Percentiles rank a stretch among this genome's conserved stretches.
phyloP scores from a whole-genome alignment of 768 basidiomycete species.

The Tylopilus intermedius region DNA sequence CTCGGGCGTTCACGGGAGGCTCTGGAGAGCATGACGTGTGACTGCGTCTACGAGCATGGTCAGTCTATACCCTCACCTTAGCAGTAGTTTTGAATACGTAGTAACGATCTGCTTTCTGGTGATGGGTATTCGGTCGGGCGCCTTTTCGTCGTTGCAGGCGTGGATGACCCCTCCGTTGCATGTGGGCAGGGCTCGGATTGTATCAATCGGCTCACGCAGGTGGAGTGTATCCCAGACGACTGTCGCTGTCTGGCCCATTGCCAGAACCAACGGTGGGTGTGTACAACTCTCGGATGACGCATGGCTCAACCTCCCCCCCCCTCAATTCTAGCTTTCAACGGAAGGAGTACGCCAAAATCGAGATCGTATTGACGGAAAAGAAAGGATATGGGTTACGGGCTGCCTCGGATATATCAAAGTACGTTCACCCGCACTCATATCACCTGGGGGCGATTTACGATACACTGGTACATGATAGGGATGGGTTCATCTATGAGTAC shows the following conservation, averaged over 20 bases:
- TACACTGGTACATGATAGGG: constrained; percentile 43
- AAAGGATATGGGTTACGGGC: constrained; percentile 94
- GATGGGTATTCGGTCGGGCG: constrained; percentile 16
- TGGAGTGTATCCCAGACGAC: constrained; percentile 89
- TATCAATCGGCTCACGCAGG: constrained; percentile 95
- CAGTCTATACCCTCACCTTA: constrained; percentile 35
- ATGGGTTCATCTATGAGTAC: constrained; percentile 94
- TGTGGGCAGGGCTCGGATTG: constrained; percentile 90
- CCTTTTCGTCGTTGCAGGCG: constrained; percentile 39
- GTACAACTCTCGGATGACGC: neutral
- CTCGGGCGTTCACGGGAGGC: constrained; percentile 85
- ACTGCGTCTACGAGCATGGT: constrained; percentile 84
- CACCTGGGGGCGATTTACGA: neutral
- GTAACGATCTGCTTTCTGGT: constrained; percentile 20
- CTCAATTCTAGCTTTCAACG: constrained; percentile 67
- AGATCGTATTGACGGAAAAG: constrained; percentile 90
- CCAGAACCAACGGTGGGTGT: constrained; percentile 82
- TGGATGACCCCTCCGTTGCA: constrained; percentile 57
- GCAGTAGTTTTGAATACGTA: constrained; percentile 28
- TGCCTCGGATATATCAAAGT: constrained; percentile 61
- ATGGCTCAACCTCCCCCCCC: constrained; percentile 2
- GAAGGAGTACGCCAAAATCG: constrained; percentile 77
- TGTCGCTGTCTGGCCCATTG: constrained; percentile 81
- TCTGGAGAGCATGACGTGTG: constrained; percentile 92
- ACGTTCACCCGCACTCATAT: constrained; percentile 23